These are phyloP conservation scores for Blastobotrys arbuscula DNA, from an alignment of 1,139 yeast species.

Conservation along the genomic window DNA sequence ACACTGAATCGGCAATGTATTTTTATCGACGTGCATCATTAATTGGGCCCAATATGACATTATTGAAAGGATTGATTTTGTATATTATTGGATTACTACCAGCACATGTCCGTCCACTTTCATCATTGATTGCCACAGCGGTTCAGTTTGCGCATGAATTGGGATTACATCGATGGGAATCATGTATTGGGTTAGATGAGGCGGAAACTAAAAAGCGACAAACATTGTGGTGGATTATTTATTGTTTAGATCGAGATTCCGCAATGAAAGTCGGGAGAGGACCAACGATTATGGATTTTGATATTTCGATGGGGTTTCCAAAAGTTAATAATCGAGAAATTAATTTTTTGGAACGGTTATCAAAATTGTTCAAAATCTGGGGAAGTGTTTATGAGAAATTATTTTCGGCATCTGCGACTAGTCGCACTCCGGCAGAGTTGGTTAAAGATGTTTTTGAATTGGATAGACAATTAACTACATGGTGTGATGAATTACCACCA, in stretches of 20 bases:
- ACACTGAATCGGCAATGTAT: constrained; percentile 19
- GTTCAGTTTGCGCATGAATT: constrained; percentile 57
- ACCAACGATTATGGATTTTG: constrained; percentile 49
- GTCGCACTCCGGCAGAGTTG: constrained; percentile 26
- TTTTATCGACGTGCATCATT: constrained; percentile 19
- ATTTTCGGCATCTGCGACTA: constrained; percentile 31
- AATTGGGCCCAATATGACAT: constrained; percentile 19
- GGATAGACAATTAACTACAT: constrained; percentile 30
- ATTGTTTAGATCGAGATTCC: constrained; percentile 48
- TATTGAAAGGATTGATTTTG: constrained; percentile 21
- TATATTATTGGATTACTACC: constrained; percentile 20
- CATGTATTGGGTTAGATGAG: constrained; percentile 37
- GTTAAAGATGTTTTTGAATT: constrained; percentile 27
- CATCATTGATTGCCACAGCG: constrained; percentile 46
- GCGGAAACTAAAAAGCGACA: constrained; percentile 41
- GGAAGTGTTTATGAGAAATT: constrained; percentile 27
- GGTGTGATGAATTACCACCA: constrained; percentile 30
- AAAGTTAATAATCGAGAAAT: constrained; percentile 4
- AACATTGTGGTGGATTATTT: constrained; percentile 53
- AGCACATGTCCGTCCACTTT: constrained; percentile 35
- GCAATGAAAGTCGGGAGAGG: constrained; percentile 57
- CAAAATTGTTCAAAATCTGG: constrained; percentile 24
- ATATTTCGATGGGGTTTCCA: constrained; percentile 29
- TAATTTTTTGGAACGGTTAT: constrained; percentile 12
- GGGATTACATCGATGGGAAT: constrained; percentile 59